Evolutionary conservation across 2,329 filamentous ascomycete genomes (phyloP), one percentile per base, ranked within the genome.

Genomic region (Sphaerulina musiva): DNA sequence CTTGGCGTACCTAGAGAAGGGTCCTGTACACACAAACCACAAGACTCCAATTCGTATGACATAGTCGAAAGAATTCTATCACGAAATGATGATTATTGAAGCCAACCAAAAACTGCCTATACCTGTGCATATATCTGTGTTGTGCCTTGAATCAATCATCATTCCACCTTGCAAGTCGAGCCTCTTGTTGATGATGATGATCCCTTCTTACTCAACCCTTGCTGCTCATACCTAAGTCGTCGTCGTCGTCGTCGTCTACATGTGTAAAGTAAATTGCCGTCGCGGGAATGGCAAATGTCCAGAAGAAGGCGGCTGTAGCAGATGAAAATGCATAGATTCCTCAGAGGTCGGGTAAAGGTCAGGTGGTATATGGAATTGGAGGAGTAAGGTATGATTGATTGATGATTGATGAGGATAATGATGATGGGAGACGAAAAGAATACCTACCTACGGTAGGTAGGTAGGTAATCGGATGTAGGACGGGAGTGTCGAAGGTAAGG

Each of bases 291-390:
- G 49, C 48, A 10, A 61, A 17, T 14, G 6, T 55, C 57, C 4
- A 58, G 46, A 11, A 58, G 53, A 1, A 61, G 48, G 7, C 57
- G 48, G 41, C 55, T 48, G 44, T 51, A 57, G 52, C 59, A 61
- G 8, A 57, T 34, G 36, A 60, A 44, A 48, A 17, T 59, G 57
- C 57, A 58, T 59, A 17, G 14, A 17, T 17, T 1, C 14, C 14
- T 17, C 14, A 17, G 14, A 17, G 14, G 14, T 17, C 14, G n/a
- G n/a, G n/a, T n/a, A n/a, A n/a, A 17, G 14, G 14, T 17, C 14
- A 17, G 14, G 14, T 17, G 14, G 14, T 17, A 17, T 17, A 17
- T 17, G 14, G 14, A 17, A 17, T 17, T 17, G 14, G 14, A 17
- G 14, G 14, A 17, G 14, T 17, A 1, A 17, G 14, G 14, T 17